Base-by-base conservation (phyloP, 2,329 filamentous ascomycete genomes). In the Cladorrhinum sp. region DNA sequence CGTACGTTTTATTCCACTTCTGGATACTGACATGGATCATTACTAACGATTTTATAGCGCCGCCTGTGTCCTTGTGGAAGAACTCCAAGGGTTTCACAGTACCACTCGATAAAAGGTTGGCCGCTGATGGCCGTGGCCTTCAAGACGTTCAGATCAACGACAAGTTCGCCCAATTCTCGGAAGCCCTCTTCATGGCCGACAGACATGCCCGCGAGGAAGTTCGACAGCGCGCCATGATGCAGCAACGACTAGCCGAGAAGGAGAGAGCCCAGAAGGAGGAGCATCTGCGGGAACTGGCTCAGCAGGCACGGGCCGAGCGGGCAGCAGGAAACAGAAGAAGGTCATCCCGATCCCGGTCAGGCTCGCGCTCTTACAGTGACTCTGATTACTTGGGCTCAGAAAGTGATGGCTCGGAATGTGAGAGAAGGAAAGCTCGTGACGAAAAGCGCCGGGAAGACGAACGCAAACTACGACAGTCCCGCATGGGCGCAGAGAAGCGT, bases 1-100 rank as follows among this genome's bases (percentile, higher is more conserved):
- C 83, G 69, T 71, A 62, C 63, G 68, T 66, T 0, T 2, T 48
- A 3, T 9, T 7, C 12, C 56, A 38, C 9, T 23, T 3, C 23
- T 29, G 0, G 1, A 27, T 2, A 2, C 12, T 38, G 8, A 22
- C n/a, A n/a, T n/a, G n/a, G n/a, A n/a, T 7, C 2, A 27, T 12
- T 57, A 24, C 60, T 63, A 48, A 59, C 55, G 13, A 3, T 16
- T 24, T 29, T 27, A 49, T 81, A 50, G 81, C 81, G 0, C 92
- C 93, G 2, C 91, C 93, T 0, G 88, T 99, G 1, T 96, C 91
- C 20, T 98, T 98, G 75, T 99, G 95, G 95, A 99, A 99, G 84
- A 99, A 99, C 74, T 91, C 93, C 1, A 98, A 98, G 78, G 95
- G 95, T 69, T 99, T 96, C 72, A 99, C 95, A 0, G 91, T 99